A percentile compares a stretch with the other conserved stretches of the same genome.
Evolutionary conservation across 2,329 filamentous ascomycete species (phyloP).

Genomic region (Colletotrichum musicola): DNA sequence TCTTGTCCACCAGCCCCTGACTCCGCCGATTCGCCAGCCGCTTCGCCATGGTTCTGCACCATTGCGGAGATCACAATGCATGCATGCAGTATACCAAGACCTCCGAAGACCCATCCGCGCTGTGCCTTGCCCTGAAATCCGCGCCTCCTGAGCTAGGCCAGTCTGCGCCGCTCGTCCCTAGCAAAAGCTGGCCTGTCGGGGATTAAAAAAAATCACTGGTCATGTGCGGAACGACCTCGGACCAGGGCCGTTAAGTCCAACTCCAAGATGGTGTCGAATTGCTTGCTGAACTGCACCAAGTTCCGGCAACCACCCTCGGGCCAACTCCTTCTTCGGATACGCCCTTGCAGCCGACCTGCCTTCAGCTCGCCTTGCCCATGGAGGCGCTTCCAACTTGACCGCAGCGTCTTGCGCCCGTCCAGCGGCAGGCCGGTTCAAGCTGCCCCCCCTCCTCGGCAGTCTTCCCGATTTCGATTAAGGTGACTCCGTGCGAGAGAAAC

Average conservation of each 20-base stretch:
- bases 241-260: constrained; percentile 23
- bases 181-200: constrained; percentile 22
- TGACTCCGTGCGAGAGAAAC: constrained; percentile 13
- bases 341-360: constrained; percentile 8
- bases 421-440: too few species aligned
- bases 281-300: constrained; percentile 21
- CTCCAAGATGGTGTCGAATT: constrained; percentile 22
- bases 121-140: constrained; percentile 23
- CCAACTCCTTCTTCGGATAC: constrained; percentile 18
- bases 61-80: constrained; percentile 36
- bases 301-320: constrained; percentile 29
- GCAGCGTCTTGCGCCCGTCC: constrained; percentile 1
- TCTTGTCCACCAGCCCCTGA: constrained; percentile 14
- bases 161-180: constrained; percentile 25
- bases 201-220: constrained; percentile 23
- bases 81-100: constrained; percentile 35
- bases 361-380: constrained; percentile 7
- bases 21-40: constrained; percentile 27
- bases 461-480: constrained; percentile 14
- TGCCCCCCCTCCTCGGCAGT: constrained; percentile 21
- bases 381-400: constrained; percentile 9
- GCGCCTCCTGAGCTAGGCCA: constrained; percentile 36
- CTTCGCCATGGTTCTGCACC: constrained; percentile 35
- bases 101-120: constrained; percentile 22
- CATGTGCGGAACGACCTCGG: constrained; percentile 27